Evolutionary conservation across 2,329 filamentous ascomycete species (phyloP), one percentile per base, ranked within the genome.

Genomic region (Aspergillus proliferans): DNA sequence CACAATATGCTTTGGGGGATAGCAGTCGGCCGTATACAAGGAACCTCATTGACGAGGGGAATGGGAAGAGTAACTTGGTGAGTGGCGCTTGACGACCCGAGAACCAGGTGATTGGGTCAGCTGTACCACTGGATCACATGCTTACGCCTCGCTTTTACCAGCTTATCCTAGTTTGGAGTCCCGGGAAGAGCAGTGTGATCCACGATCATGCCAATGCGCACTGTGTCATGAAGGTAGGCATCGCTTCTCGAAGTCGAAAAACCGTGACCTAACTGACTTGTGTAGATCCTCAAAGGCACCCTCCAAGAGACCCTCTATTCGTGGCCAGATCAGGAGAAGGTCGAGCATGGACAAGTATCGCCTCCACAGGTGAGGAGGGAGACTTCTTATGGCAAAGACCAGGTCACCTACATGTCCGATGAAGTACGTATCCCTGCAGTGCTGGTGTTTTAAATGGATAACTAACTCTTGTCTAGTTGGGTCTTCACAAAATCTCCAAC

Each of bases 371-470:
- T 87, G 49, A 85, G 83, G 55, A 84, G 81, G 41, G 80, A 88
- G 61, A 87, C 80, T 36, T 78, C 76, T 39, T 87, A 89, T 62
- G 72, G 76, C 45, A 76, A 85, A 63, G 85, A 92, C 56, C 75
- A 86, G 53, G 88, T 95, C 36, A 85, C 88, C 7, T 95, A 95
- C 69, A 95, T 96, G 85, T 87, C 88, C 36, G 91, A 95, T 66
- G 82, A 76, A 59, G 73, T 75, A 52, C 49, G 66, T 58, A 36
- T 36, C 8, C 6, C 34, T 18, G 6, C 15, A 36, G 2, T 9
- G 22, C 34, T 18, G 7, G 6, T n/a, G 10, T 30, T 12, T n/a
- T 3, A 21, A 15, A 21, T 33, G 15, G 14, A 26, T 7, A n/a
- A 46, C 18, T 34, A 45, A 34, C 9, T 12, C n/a, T 24, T 6